phyloP scores from a whole-genome alignment of 768 basidiomycete species.

The Favolaschia claudopus region DNA sequence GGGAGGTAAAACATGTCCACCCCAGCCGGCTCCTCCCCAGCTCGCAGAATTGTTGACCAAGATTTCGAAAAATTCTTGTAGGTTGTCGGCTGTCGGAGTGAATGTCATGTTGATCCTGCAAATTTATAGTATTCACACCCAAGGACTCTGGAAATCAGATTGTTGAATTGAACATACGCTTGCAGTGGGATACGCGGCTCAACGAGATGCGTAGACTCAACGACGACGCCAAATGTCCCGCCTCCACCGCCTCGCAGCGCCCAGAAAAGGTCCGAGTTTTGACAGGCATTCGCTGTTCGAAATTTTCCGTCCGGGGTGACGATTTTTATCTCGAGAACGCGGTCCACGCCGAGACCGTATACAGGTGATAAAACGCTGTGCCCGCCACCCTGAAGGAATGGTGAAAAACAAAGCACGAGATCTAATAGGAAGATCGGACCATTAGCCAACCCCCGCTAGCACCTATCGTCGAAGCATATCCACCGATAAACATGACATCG shows the following conservation, averaged over 20 bases:
- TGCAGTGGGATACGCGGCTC: slow-evolving; percentile 8
- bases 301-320: slow-evolving; percentile 54
- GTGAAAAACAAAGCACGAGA: neutral
- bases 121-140: neutral
- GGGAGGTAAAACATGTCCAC: slow-evolving; percentile 41
- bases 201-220: slow-evolving; percentile 26
- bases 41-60: slow-evolving; percentile 34
- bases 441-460: slow-evolving; percentile 15
- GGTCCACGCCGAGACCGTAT: slow-evolving; percentile 14
- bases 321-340: slow-evolving; percentile 39
- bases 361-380: slow-evolving; percentile 11
- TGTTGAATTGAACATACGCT: slow-evolving; percentile 13
- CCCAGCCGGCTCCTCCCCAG: slow-evolving; percentile 44
- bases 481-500: slow-evolving; percentile 7
- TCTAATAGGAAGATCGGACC: neutral
- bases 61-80: slow-evolving; percentile 33
- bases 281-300: slow-evolving; percentile 48
- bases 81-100: slow-evolving; percentile 24
- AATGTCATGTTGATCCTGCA: slow-evolving; percentile 33
- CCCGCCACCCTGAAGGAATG: slow-evolving; percentile 5
- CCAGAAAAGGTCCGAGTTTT: slow-evolving; percentile 54
- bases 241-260: slow-evolving; percentile 57
- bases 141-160: no score
- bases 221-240: slow-evolving; percentile 50
- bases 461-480: slow-evolving; percentile 4